Conservation (phyloP, 2,329 filamentous ascomycete species). For the Lasiodiplodia theobromae region DNA sequence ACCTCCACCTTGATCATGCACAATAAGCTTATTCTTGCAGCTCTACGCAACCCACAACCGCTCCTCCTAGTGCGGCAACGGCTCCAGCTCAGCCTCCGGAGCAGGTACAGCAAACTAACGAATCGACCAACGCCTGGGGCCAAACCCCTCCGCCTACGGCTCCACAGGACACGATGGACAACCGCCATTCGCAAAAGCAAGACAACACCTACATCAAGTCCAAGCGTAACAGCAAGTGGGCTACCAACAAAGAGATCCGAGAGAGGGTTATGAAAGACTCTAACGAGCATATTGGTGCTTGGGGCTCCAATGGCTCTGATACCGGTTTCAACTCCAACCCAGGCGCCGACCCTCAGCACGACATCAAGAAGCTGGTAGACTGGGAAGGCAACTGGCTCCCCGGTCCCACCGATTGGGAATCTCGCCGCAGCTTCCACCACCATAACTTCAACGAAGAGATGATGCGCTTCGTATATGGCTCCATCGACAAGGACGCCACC, state of each 20-base stretch:
- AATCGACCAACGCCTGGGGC: not conserved
- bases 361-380: slow-evolving; percentile 48
- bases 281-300: not conserved
- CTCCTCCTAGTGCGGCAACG: not conserved
- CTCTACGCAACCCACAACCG: not conserved
- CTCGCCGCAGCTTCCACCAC: slow-evolving; percentile 40
- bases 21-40: not conserved
- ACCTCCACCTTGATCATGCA: not conserved
- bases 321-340: slow-evolving; percentile 11
- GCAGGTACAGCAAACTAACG: not conserved
- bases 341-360: slow-evolving; percentile 29
- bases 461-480: slow-evolving; percentile 41
- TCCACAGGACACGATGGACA: not conserved
- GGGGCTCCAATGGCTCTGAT: slow-evolving; percentile 3
- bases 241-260: slow-evolving; percentile 28
- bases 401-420: slow-evolving; percentile 56
- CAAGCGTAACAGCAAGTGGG: slow-evolving; percentile 14
- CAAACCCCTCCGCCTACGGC: not conserved
- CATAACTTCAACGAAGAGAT: slow-evolving; percentile 44
- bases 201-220: not conserved
- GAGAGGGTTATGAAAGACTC: not conserved
- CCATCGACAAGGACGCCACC: slow-evolving; percentile 24
- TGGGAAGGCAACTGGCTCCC: slow-evolving; percentile 57
- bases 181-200: not conserved
- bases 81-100: not conserved